A percentile compares a stretch with the other conserved stretches of the same genome.
These are phyloP conservation scores for Starmerella sirachaensis DNA, from an alignment of 805 yeast species.

Conservation along the genomic window DNA sequence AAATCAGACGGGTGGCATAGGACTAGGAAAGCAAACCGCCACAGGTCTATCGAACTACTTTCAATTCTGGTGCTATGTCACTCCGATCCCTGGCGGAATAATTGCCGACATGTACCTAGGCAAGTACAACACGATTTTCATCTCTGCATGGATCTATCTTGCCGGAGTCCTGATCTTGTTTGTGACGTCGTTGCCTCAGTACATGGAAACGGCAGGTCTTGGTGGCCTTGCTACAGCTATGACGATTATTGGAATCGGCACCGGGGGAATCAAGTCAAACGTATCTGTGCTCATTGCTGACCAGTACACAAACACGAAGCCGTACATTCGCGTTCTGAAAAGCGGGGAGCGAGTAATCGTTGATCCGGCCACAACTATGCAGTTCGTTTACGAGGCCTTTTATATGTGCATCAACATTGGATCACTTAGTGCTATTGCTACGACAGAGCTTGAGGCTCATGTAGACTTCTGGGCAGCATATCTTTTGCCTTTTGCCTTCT, in stretches of 20 bases:
- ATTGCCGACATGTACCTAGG: conserved; percentile 66
- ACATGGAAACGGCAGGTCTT: conserved; percentile 39
- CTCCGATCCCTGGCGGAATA: conserved; percentile 68
- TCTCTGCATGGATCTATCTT: conserved; percentile 47
- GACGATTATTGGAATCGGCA: conserved; percentile 57
- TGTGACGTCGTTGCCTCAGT: conserved; percentile 55
- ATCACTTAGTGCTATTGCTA: conserved; percentile 60
- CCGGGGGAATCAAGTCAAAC: conserved; percentile 73
- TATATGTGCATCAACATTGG: conserved; percentile 70
- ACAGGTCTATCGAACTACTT: conserved; percentile 62
- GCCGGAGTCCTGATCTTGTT: conserved; percentile 53
- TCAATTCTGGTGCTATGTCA: conserved; percentile 72
- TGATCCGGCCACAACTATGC: conserved; percentile 60
- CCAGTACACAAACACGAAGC: conserved; percentile 51
- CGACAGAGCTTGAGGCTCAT: conserved; percentile 56
- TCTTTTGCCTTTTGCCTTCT: conserved; percentile 58
- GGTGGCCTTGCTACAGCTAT: conserved; percentile 52
- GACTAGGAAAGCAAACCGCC: conserved; percentile 51
- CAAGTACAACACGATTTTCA: conserved; percentile 54
- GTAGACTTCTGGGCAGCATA: conserved; percentile 58
- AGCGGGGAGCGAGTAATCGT: conserved; percentile 57
- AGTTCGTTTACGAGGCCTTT: conserved; percentile 63
- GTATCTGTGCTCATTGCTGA: conserved; percentile 66
- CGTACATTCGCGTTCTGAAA: conserved; percentile 44
- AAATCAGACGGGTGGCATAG: conserved; percentile 31